Evolutionary conservation across 2,329 filamentous ascomycete genomes (phyloP).

Genomic region (Magnaporthiopsis incrustans): DNA sequence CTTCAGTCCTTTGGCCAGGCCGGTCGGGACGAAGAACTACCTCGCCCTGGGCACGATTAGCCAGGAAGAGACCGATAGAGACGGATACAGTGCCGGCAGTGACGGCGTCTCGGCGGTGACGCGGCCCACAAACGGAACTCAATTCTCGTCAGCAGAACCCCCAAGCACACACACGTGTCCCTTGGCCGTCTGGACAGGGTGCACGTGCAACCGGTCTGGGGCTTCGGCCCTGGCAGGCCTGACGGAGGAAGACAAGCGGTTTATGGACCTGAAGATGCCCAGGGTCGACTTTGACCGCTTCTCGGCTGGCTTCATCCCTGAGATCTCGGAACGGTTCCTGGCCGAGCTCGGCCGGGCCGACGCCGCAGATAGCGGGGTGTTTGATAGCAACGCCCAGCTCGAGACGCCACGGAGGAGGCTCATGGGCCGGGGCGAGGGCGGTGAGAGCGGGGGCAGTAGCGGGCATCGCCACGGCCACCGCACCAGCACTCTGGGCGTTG

Average conservation of each 20-base stretch:
- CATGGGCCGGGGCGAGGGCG: neutral
- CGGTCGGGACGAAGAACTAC: constrained; percentile 36
- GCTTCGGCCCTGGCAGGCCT: neutral
- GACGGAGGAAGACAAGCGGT: constrained; percentile 1
- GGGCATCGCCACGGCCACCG: no score
- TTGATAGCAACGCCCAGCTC: no score
- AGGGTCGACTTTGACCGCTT: constrained; percentile 5
- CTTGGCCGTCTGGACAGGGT: constrained; percentile 1
- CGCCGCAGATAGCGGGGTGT: neutral
- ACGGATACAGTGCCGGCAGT: neutral
- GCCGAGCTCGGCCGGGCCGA: neutral
- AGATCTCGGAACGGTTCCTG: constrained; percentile 1
- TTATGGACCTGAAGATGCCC: constrained; percentile 6
- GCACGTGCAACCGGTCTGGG: neutral
- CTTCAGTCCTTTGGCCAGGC: constrained; percentile 26
- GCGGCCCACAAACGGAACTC: neutral
- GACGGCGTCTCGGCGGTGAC: neutral
- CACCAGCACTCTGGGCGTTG: neutral
- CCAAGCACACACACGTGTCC: constrained; percentile 24
- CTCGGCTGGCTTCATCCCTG: constrained; percentile 1
- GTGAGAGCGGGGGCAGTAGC: no score
- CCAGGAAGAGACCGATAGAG: neutral
- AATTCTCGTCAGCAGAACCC: neutral
- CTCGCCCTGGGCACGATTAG: constrained; percentile 29
- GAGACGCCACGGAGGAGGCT: constrained; percentile 7